phyloP scores from a whole-genome alignment of 2,329 filamentous ascomycete genomes.

The Hortaea werneckii region DNA sequence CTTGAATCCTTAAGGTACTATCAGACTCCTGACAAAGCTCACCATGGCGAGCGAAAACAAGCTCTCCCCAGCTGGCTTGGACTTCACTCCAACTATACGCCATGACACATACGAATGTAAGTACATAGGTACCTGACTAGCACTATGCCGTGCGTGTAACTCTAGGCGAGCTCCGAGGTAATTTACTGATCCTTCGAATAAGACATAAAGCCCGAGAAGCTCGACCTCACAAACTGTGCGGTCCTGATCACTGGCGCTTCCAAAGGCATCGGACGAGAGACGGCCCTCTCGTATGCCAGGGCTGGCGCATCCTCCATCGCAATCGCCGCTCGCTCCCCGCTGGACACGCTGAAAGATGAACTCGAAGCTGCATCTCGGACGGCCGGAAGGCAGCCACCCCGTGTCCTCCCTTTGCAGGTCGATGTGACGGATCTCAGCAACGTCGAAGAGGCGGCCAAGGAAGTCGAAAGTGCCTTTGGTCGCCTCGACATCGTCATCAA shows the following conservation, averaged over 20 bases:
- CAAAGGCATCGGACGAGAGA: constrained; percentile 35
- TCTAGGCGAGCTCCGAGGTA: too few relatives aligned
- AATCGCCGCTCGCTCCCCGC: constrained; percentile 43
- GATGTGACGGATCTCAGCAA: constrained; percentile 33
- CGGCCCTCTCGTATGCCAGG: constrained; percentile 46
- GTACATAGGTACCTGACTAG: too few relatives aligned
- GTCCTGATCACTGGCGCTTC: constrained; percentile 43
- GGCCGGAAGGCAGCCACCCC: constrained; percentile 23
- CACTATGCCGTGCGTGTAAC: too few relatives aligned
- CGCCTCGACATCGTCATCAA: constrained; percentile 29
- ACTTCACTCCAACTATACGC: constrained; percentile 21
- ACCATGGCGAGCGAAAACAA: not conserved
- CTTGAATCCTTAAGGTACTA: too few relatives aligned
- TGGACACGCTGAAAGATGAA: constrained; percentile 28
- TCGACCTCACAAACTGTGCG: constrained; percentile 30
- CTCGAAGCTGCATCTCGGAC: constrained; percentile 31
- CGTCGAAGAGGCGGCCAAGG: constrained; percentile 27
- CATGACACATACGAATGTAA: constrained; percentile 39
- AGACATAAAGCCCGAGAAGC: constrained; percentile 26
- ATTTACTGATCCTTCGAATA: too few relatives aligned
- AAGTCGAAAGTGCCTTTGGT: constrained; percentile 23
- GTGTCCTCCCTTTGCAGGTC: constrained; percentile 34
- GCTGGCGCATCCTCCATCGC: constrained; percentile 45
- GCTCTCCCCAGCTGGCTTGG: not conserved
- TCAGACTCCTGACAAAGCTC: too few relatives aligned